Conservation (phyloP, 2,329 filamentous ascomycete species). For the Ophiocordyceps sinensis region DNA sequence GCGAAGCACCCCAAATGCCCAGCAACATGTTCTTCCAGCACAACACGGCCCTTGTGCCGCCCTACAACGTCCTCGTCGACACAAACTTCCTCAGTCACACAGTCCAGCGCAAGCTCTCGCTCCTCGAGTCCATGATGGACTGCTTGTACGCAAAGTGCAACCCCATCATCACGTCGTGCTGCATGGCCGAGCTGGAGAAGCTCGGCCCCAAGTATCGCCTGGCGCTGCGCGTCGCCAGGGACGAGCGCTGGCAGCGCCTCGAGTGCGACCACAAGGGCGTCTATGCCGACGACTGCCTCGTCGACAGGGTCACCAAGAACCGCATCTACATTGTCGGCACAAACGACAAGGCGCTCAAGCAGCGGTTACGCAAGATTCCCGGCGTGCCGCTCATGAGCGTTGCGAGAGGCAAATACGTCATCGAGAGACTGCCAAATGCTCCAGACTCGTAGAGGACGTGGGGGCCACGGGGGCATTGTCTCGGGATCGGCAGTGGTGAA, state of each 20-base stretch:
- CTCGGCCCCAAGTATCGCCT: constrained; percentile 80
- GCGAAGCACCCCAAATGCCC: constrained; percentile 70
- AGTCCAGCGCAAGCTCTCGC: constrained; percentile 76
- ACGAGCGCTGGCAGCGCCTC: constrained; percentile 75
- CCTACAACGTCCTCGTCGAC: constrained; percentile 54
- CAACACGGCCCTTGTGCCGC: constrained; percentile 71
- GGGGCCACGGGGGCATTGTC: not conserved
- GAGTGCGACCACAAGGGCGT: constrained; percentile 82
- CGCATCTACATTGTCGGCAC: constrained; percentile 69
- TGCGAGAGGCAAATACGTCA: constrained; percentile 80
- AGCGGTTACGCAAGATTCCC: constrained; percentile 59
- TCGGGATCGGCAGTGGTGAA: not conserved
- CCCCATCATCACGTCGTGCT: constrained; percentile 67
- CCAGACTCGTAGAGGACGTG: constrained; percentile 36
- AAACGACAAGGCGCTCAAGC: constrained; percentile 67
- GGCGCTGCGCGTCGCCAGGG: constrained; percentile 70
- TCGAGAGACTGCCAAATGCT: constrained; percentile 79
- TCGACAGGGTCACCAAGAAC: constrained; percentile 58
- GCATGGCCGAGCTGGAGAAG: constrained; percentile 78
- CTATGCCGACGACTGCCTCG: constrained; percentile 72
- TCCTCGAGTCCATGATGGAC: constrained; percentile 86
- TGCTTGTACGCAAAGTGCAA: constrained; percentile 83
- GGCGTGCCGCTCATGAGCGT: constrained; percentile 66
- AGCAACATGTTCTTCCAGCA: constrained; percentile 78
- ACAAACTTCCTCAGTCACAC: constrained; percentile 88